phyloP scores from a whole-genome alignment of 75 land plant species.

The Sequoiadendron giganteum region DNA sequence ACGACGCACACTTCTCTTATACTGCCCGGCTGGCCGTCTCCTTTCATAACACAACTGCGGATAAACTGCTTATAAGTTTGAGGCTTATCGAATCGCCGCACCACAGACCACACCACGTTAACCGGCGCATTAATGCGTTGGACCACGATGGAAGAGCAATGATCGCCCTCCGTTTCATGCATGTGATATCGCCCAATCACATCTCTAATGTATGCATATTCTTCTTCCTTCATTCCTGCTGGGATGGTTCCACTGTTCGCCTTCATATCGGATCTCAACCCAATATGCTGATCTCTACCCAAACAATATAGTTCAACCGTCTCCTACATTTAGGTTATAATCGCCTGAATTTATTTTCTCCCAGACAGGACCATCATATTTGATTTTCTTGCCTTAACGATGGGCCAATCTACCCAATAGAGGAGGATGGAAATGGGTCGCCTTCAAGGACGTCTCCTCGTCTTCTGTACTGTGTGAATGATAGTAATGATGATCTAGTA shows the following conservation, averaged over 20 bases:
- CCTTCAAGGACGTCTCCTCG: too few species aligned
- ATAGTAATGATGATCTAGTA: too few species aligned
- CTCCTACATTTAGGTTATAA: too few species aligned
- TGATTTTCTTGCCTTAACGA: too few species aligned
- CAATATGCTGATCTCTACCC: too few species aligned
- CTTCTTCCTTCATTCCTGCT: background rate
- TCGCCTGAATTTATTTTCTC: too few species aligned
- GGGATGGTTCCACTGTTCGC: background rate
- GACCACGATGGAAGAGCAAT: constrained; percentile 25
- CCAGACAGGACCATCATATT: too few species aligned
- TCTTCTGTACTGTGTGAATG: too few species aligned
- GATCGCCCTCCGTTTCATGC: constrained; percentile 9
- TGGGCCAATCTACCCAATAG: too few species aligned
- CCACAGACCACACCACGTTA: constrained; percentile 20
- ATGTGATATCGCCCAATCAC: constrained; percentile 20
- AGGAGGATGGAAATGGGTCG: too few species aligned
- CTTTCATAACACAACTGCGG: constrained; percentile 16
- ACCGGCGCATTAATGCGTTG: constrained; percentile 23
- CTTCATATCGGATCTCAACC: background rate
- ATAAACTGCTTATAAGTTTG: constrained; percentile 30
- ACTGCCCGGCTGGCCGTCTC: constrained; percentile 21
- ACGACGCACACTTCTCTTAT: constrained; percentile 23
- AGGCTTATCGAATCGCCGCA: constrained; percentile 28
- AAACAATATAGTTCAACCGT: too few species aligned
- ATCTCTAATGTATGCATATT: background rate